Base-by-base conservation (phyloP, 2,329 filamentous ascomycete species). In the Alternaria rosae region DNA sequence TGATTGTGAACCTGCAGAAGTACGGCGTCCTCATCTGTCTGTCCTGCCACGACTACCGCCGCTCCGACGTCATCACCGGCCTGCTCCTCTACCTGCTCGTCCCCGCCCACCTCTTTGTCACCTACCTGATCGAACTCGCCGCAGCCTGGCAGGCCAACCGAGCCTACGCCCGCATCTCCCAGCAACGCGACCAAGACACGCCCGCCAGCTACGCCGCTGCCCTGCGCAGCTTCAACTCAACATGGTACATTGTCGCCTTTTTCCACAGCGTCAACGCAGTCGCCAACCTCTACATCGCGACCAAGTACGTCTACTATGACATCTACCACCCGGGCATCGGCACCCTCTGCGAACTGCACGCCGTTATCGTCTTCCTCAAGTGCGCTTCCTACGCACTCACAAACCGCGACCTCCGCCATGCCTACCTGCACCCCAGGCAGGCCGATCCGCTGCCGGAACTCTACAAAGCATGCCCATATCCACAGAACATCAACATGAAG, bases 1-100 rank as follows among this genome's bases (percentile, higher is more conserved):
- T 98, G 83, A 93, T 99, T 75, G 95, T 98, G 81, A 99, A 99
- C 77, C 92, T 94, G 70, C 92, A 94, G 84, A 97, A 97, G 92
- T 99, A 99, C 77, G 95, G 95, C 56, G 93, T 98, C 60, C 85
- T 98, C 61, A 96, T 99, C 68, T 97, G 94, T 76, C 84, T 99
- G 62, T 88, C 88, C 68, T 97, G 94, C 77, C 93, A 97, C 79
- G 92, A 96, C 80, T 96, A 95, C 76, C 89, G 91, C 58, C 87
- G 85, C 58, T 88, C 92, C 72, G 94, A 98, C 76, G 73, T 97
- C 25, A 78, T 91, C 42, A 86, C 94, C 44, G 94, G 93, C 17
- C 83, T 91, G 8, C 84, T 91, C 12, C 88, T 98, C 54, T 97
- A 95, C 79, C 87, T 94, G 57, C 86, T 94, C 32, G 94, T 97